These are phyloP conservation scores for Saxophila tyrrhenica DNA, from an alignment of 495 filamentous ascomycete species.

Conservation along the genomic window DNA sequence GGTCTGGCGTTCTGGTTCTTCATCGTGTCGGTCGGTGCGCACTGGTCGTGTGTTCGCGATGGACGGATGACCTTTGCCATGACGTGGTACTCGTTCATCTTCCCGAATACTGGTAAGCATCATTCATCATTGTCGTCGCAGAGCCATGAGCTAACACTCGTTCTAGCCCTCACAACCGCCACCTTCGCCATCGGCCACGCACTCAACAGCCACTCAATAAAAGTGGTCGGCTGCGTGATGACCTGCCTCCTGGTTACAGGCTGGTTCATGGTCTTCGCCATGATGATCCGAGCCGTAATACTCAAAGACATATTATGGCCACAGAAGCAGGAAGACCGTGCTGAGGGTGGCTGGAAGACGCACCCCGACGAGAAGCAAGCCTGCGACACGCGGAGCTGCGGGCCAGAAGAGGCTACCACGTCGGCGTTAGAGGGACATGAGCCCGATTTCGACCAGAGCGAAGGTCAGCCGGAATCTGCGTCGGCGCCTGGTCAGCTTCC, in stretches of 20 bases:
- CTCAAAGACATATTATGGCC: constrained; percentile 60
- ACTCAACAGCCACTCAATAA: constrained; percentile 48
- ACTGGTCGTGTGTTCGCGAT: constrained; percentile 54
- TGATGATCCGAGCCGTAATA: constrained; percentile 60
- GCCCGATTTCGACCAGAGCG: background rate
- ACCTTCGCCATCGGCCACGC: constrained; percentile 29
- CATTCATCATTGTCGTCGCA: background rate
- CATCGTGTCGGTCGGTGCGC: constrained; percentile 61
- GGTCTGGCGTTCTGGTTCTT: constrained; percentile 81
- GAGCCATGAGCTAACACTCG: background rate
- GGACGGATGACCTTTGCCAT: constrained; percentile 64
- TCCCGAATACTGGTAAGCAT: constrained; percentile 56
- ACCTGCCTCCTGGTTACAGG: constrained; percentile 49
- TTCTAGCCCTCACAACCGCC: constrained; percentile 19
- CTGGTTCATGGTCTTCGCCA: constrained; percentile 56
- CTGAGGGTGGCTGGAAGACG: constrained; percentile 45
- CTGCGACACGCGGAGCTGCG: background rate
- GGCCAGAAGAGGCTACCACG: background rate
- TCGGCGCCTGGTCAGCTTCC: no score
- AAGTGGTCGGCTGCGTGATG: constrained; percentile 57
- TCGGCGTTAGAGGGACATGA: background rate
- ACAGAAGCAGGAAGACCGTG: constrained; percentile 53
- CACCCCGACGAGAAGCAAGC: background rate
- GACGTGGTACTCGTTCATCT: constrained; percentile 83
- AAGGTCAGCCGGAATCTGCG: background rate